Evolutionary conservation across 228 moss, liverwort and hornwort species (phyloP).

Genomic region (Sphagnum fallax): DNA sequence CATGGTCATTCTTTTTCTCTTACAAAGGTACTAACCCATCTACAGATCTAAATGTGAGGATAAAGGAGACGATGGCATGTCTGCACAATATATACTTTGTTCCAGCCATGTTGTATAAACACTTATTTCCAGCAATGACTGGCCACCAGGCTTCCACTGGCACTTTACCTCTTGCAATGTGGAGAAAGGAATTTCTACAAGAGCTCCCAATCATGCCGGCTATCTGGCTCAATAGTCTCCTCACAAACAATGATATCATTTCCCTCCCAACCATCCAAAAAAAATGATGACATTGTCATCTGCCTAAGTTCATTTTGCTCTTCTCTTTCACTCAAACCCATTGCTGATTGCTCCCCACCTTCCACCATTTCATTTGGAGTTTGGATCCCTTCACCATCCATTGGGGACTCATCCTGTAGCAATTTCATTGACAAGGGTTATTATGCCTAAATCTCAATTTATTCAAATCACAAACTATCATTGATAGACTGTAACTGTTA

Average conservation of each 20-base stretch:
- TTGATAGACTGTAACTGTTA: no score
- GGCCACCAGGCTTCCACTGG: constrained; percentile 11
- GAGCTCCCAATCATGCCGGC: constrained; percentile 50
- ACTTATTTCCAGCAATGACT: constrained; percentile 35
- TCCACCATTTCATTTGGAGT: constrained; percentile 33
- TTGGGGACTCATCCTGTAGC: constrained; percentile 21
- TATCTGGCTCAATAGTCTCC: constrained; percentile 34
- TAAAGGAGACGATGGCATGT: background rate
- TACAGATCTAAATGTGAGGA: no score
- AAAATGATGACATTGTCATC: constrained; percentile 20
- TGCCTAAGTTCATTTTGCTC: constrained; percentile 25
- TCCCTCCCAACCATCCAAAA: constrained; percentile 60
- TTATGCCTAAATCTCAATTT: no score
- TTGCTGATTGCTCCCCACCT: constrained; percentile 17
- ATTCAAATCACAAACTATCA: no score
- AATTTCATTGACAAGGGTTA: no score
- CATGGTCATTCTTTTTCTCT: no score
- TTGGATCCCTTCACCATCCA: constrained; percentile 19
- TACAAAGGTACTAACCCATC: no score
- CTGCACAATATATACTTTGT: constrained; percentile 45
- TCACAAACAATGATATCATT: constrained; percentile 46
- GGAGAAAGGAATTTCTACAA: constrained; percentile 16
- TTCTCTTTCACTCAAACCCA: constrained; percentile 25
- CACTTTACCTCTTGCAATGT: constrained; percentile 29
- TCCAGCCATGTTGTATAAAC: constrained; percentile 29